A percentile compares a stretch with the other conserved stretches of the same genome.
Evolutionary conservation across 176 grass and related monocot species (phyloP).

Genomic region (Carex scoparia): DNA sequence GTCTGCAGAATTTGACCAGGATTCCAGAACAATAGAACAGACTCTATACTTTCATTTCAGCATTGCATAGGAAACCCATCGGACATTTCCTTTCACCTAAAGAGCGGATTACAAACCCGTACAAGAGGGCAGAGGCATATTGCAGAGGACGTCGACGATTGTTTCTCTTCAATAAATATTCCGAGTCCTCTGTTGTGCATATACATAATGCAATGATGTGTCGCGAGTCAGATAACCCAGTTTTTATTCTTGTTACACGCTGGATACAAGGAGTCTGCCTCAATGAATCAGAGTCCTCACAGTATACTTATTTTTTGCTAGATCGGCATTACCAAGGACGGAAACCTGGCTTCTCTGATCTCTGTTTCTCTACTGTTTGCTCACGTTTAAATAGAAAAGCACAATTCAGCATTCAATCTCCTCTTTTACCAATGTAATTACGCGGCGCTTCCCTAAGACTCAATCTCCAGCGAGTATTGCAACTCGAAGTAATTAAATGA

Average conservation of each 20-base stretch:
- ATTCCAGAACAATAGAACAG: not conserved
- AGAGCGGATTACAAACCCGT: not conserved
- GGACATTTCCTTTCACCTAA: not conserved
- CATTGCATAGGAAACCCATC: not conserved
- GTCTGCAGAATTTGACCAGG: not conserved
- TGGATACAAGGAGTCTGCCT: not conserved
- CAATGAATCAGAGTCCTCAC: not conserved
- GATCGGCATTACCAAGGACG: not conserved
- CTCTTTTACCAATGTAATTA: not conserved
- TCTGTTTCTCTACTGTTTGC: not conserved
- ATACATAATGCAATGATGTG: not conserved
- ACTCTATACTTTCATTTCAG: not conserved
- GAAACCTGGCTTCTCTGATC: not conserved
- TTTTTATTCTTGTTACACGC: not conserved
- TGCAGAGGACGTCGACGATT: not conserved
- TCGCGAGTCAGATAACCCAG: not conserved
- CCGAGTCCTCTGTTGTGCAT: not conserved
- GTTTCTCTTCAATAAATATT: not conserved
- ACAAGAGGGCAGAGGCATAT: not conserved
- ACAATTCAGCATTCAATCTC: not conserved
- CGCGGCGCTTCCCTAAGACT: not conserved
- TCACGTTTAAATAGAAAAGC: not conserved
- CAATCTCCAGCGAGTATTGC: not conserved
- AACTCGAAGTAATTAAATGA: not conserved
- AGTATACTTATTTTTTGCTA: not conserved